Conservation (phyloP, 148 eudicot genomes). For the Polygonum maritimum region DNA sequence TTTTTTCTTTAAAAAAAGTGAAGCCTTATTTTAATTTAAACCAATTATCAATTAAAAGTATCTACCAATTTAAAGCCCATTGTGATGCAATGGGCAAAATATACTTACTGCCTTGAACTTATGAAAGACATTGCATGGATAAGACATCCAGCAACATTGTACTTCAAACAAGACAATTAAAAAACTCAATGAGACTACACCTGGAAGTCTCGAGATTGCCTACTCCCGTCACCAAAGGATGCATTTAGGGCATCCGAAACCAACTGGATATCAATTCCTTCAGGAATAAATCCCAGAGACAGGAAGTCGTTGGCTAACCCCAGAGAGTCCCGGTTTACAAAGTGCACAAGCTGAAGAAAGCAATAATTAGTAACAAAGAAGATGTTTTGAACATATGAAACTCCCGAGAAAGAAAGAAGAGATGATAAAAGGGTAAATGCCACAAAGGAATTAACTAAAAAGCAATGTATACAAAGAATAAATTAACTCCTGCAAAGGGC, state of each 20-base stretch:
- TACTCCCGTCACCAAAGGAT: constrained; percentile 82
- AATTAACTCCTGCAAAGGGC: not conserved
- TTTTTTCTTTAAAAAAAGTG: not conserved
- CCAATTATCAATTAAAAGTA: not conserved
- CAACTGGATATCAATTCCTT: constrained; percentile 61
- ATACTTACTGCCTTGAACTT: not conserved
- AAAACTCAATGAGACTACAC: constrained; percentile 21
- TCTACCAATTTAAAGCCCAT: not conserved
- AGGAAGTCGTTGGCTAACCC: constrained; percentile 93
- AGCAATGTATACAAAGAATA: not conserved
- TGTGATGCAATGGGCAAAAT: not conserved
- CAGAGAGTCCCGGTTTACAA: constrained; percentile 92
- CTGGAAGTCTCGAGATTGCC: constrained; percentile 92
- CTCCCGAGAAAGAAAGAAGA: not conserved
- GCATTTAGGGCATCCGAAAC: constrained; percentile 77
- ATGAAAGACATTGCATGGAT: not conserved
- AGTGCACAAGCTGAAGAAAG: constrained; percentile 89
- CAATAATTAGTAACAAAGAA: constrained; percentile 2
- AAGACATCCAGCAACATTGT: not conserved
- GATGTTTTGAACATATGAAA: not conserved
- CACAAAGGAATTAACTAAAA: not conserved
- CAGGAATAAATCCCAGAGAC: constrained; percentile 88
- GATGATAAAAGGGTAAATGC: not conserved
- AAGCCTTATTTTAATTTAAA: not conserved
- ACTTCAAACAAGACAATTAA: not conserved